Base-by-base conservation (phyloP, 2,329 filamentous ascomycete genomes). In the Blastomyces emzantsi region DNA sequence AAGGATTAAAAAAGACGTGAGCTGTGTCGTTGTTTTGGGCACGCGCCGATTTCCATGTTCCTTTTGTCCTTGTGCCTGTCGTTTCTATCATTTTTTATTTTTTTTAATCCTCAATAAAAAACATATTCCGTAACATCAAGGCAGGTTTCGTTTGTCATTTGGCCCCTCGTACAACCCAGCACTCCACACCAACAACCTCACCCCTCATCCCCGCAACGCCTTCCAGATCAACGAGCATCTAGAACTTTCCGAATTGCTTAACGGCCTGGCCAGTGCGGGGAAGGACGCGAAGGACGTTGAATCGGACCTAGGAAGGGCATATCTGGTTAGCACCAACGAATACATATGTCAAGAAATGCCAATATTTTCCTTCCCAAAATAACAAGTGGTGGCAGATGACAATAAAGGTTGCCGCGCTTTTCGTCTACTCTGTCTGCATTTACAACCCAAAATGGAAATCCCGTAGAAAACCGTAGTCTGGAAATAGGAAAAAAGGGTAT, bases 201-300 rank as follows among this genome's bases (percentile, higher is more conserved):
- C 52, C 54, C 54, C 17, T 43, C 69, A 73, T 69, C 70, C 72
- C 70, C 70, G 71, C 69, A 65, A 65, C 66, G 67, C 70, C 64
- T 30, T 41, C 69, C 66, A 67, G 67, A 43, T 62, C 68, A 64
- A 66, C 69, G 19, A 63, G 70, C 72, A 70, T 74, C 88, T 96
- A 99, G 86, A 99, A 99, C 87, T 99, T 99, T 85, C 81, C 85
- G 88, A 99, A 99, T 81, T 87, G 82, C 92, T 99, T 99, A 81
- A 97, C 92, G 75, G 87, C 83, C 89, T 97, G 97, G 83, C 92
- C 91, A 76, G 91, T 96, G 84, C 92, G 88, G 82, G 93, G 93
- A 76, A 97, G 90, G 76, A 99, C 94, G 78, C 94, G 92, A 79
- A 99, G 90, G 79, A 97, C 92, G 85, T 99, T 99, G 90, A 99